A percentile compares a stretch with the other conserved stretches of the same genome.
Conservation (phyloP, 192 early-diverging fungal genomes). For the Rhizophagus prolifer region DNA sequence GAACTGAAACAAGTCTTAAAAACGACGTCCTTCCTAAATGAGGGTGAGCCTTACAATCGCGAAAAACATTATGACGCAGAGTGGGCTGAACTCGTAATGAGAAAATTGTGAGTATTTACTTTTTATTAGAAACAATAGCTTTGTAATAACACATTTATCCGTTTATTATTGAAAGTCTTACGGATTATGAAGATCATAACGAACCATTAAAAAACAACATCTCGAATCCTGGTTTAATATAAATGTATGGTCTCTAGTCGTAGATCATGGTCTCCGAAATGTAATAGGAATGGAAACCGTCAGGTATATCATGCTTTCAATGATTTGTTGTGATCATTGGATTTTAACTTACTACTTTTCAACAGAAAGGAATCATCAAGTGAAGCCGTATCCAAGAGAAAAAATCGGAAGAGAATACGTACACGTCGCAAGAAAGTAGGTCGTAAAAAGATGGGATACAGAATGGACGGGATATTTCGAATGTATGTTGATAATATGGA, state of each 20-base stretch:
- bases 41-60: constrained; percentile 26
- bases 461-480: constrained; percentile 14
- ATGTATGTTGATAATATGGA: constrained; percentile 20
- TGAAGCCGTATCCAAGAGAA: background rate
- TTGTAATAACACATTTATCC: too few relatives aligned
- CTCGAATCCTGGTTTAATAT: constrained; percentile 30
- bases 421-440: constrained; percentile 4
- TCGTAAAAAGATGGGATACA: constrained; percentile 1
- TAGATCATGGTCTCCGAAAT: background rate
- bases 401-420: constrained; percentile 16
- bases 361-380: constrained; percentile 27
- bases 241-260: constrained; percentile 24
- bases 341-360: background rate
- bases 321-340: too few relatives aligned
- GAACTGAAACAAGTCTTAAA: constrained; percentile 27
- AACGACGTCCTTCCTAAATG: constrained; percentile 27
- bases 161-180: constrained; percentile 9
- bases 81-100: constrained; percentile 11
- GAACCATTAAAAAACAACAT: constrained; percentile 25
- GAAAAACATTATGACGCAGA: constrained; percentile 30
- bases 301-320: background rate
- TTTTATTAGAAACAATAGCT: too few relatives aligned
- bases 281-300: constrained; percentile 9
- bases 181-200: constrained; percentile 2
- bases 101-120: too few relatives aligned